A percentile compares a stretch with the other conserved stretches of the same genome.
phyloP scores from a whole-genome alignment of 495 filamentous ascomycete genomes.

The Hypoxylon fragiforme region DNA sequence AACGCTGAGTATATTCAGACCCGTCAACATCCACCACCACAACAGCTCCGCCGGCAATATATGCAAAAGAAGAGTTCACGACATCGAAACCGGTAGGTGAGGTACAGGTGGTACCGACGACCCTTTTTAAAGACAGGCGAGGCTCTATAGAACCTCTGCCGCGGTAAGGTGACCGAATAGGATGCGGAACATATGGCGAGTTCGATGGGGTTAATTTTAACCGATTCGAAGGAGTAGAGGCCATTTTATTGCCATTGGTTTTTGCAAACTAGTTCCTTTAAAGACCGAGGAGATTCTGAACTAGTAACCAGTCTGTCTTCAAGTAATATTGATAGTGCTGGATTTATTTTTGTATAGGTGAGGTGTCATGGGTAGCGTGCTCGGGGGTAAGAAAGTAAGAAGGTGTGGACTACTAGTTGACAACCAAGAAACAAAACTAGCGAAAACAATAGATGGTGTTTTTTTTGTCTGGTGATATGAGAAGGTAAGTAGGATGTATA shows the following conservation, averaged over 20 bases:
- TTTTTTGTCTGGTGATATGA: slow-evolving; percentile 9
- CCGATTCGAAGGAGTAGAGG: slow-evolving; percentile 61
- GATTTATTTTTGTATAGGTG: slow-evolving; percentile 27
- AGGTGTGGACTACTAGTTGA: slow-evolving; percentile 1
- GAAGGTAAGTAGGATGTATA: slow-evolving; percentile 1
- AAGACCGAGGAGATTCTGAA: neutral
- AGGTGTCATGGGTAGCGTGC: slow-evolving; percentile 33
- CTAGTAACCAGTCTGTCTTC: slow-evolving; percentile 13
- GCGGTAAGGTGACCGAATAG: slow-evolving; percentile 66
- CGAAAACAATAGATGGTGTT: slow-evolving; percentile 14
- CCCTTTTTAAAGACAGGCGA: slow-evolving; percentile 72
- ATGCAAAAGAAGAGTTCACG: slow-evolving; percentile 77
- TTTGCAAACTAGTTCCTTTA: slow-evolving; percentile 15
- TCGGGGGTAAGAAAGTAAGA: slow-evolving; percentile 14
- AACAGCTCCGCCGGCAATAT: slow-evolving; percentile 90
- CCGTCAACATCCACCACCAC: slow-evolving; percentile 83
- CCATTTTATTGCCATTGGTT: slow-evolving; percentile 61
- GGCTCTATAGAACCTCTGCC: slow-evolving; percentile 46
- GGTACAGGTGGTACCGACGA: slow-evolving; percentile 85
- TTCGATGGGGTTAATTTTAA: slow-evolving; percentile 81
- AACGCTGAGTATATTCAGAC: slow-evolving; percentile 75
- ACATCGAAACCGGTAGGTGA: slow-evolving; percentile 87
- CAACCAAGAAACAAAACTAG: neutral
- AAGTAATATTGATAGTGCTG: slow-evolving; percentile 33
- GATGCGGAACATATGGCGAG: slow-evolving; percentile 68